phyloP scores from a whole-genome alignment of 2,329 filamentous ascomycete genomes.

The Fusarium sp. region DNA sequence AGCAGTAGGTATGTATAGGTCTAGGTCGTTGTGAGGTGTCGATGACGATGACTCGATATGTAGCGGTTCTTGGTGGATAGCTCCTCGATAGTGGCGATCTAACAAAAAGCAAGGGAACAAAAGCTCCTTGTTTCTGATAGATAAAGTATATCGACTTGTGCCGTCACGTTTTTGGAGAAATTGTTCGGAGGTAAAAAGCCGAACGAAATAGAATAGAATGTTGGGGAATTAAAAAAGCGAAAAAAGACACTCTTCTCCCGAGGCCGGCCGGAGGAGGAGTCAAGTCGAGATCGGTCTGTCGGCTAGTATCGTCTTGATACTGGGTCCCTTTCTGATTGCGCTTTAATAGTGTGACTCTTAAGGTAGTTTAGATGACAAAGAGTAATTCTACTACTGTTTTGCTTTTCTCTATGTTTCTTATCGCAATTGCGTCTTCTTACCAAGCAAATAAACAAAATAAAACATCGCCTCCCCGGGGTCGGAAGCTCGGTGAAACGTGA shows the following conservation, averaged over 20 bases:
- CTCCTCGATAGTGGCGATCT: conserved; percentile 30
- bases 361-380: not conserved
- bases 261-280: conserved; percentile 37
- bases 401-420: not conserved
- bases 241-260: conserved; percentile 24
- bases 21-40: conserved; percentile 25
- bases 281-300: conserved; percentile 32
- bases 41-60: conserved; percentile 44
- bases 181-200: conserved; percentile 10
- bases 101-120: conserved; percentile 1
- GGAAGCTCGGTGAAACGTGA: conserved; percentile 38
- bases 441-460: conserved; percentile 9
- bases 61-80: conserved; percentile 34
- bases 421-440: conserved; percentile 11
- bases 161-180: conserved; percentile 8
- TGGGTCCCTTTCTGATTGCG: conserved; percentile 3
- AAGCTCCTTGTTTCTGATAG: not conserved
- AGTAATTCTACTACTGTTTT: not conserved
- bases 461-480: conserved; percentile 37
- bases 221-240: conserved; percentile 13
- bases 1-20: not conserved
- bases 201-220: conserved; percentile 6
- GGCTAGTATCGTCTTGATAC: conserved; percentile 44
- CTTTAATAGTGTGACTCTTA: conserved; percentile 3
- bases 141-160: not conserved